A percentile compares a stretch with the other conserved stretches of the same genome.
These are phyloP conservation scores for Aspergillus funiculosus DNA, from an alignment of 495 filamentous ascomycete species.

Conservation along the genomic window DNA sequence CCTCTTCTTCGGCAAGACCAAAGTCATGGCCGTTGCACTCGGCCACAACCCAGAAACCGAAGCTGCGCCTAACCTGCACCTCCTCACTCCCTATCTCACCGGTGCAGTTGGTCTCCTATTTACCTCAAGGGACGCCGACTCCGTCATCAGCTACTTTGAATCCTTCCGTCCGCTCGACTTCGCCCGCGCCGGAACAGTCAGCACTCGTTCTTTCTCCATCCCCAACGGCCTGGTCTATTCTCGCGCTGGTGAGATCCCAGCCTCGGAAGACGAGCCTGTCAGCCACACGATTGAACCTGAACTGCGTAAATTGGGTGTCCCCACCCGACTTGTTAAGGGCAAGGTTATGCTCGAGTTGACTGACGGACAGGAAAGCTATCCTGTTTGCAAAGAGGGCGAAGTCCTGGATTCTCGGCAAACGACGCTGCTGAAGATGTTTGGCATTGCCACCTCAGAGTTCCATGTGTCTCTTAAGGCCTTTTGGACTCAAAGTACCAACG, in stretches of 20 bases:
- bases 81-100: constrained; percentile 61
- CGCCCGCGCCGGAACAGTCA: constrained; percentile 75
- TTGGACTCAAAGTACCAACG: constrained; percentile 39
- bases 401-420: constrained; percentile 84
- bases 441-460: constrained; percentile 83
- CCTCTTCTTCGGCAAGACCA: constrained; percentile 97
- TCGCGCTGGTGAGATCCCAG: constrained; percentile 68
- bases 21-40: constrained; percentile 92
- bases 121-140: constrained; percentile 61
- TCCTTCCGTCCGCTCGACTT: constrained; percentile 68
- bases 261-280: constrained; percentile 76
- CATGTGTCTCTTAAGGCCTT: constrained; percentile 65
- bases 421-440: constrained; percentile 88
- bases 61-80: constrained; percentile 65
- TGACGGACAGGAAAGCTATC: constrained; percentile 60
- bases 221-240: constrained; percentile 73
- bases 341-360: constrained; percentile 76
- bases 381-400: constrained; percentile 75
- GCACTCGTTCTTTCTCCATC: constrained; percentile 67
- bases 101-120: constrained; percentile 89
- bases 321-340: constrained; percentile 80
- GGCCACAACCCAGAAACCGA: constrained; percentile 68
- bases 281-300: constrained; percentile 83
- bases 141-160: constrained; percentile 63
- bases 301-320: constrained; percentile 79